Evolutionary conservation across 345 rosid species (phyloP).

Genomic region (Ceriops decandra): DNA sequence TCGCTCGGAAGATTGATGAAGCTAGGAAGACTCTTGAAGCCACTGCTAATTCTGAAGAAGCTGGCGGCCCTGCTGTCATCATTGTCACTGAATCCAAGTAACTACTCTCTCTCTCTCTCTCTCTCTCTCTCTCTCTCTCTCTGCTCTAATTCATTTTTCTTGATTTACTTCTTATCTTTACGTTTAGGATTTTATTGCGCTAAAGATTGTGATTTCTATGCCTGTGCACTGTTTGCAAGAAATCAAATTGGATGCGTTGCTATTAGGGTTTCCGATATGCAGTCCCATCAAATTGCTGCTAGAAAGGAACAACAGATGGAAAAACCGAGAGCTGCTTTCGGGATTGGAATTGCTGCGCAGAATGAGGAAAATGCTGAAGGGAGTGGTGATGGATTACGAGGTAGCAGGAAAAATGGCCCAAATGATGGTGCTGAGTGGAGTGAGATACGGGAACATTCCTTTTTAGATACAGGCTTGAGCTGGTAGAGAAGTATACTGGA

Average conservation of each 20-base stretch:
- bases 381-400: slow-evolving; percentile 27
- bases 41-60: slow-evolving; percentile 41
- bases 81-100: slow-evolving; percentile 34
- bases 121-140: too few species aligned
- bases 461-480: slow-evolving; percentile 56
- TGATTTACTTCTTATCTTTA: too few species aligned
- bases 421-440: slow-evolving; percentile 32
- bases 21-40: slow-evolving; percentile 67
- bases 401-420: slow-evolving; percentile 20
- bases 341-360: slow-evolving; percentile 38
- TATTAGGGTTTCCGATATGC: slow-evolving; percentile 66
- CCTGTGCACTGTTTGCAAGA: neutral
- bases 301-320: slow-evolving; percentile 97
- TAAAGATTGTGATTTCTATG: neutral
- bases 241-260: slow-evolving; percentile 3
- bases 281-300: slow-evolving; percentile 88
- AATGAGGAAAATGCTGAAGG: slow-evolving; percentile 35
- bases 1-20: slow-evolving; percentile 72
- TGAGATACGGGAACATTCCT: slow-evolving; percentile 69
- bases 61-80: slow-evolving; percentile 30
- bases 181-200: neutral
- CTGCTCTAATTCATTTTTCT: too few species aligned
- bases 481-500: slow-evolving; percentile 39
- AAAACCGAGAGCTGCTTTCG: slow-evolving; percentile 75
- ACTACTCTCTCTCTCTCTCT: neutral